Conservation (phyloP, 2,329 filamentous ascomycete species). For the Phoma herbarum region DNA sequence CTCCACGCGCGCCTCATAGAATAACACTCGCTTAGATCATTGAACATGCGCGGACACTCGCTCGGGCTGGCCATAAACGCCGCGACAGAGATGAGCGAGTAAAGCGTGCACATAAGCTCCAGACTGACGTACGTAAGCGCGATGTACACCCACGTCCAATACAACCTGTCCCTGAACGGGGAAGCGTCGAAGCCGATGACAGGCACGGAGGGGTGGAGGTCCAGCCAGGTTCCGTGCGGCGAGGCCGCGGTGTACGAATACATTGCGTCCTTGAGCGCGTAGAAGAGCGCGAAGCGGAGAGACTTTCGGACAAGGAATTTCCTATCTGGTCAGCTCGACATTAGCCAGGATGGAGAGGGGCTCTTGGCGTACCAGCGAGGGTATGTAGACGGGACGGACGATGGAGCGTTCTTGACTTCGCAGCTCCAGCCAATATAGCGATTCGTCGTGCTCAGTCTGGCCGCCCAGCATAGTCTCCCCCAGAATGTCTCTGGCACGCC, state of each 20-base stretch:
- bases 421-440: conserved; percentile 40
- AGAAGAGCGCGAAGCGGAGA: conserved; percentile 24
- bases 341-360: too few species aligned
- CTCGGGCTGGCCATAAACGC: conserved; percentile 29
- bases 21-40: conserved; percentile 26
- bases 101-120: conserved; percentile 16
- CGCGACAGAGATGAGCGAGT: conserved; percentile 26
- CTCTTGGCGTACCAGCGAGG: conserved; percentile 37
- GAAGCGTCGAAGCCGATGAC: neutral
- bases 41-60: conserved; percentile 41
- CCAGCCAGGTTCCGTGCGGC: conserved; percentile 35
- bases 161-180: conserved; percentile 26
- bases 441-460: conserved; percentile 24
- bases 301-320: conserved; percentile 34
- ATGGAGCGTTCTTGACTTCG: conserved; percentile 40
- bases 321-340: conserved; percentile 14
- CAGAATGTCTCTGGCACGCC: conserved; percentile 19
- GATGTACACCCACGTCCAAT: conserved; percentile 33
- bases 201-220: conserved; percentile 22
- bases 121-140: conserved; percentile 29
- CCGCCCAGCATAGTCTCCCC: conserved; percentile 35
- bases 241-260: conserved; percentile 30
- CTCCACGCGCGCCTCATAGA: conserved; percentile 38
- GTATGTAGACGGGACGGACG: conserved; percentile 30
- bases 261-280: conserved; percentile 23